Conservation (phyloP, 306 rosid species). For the Canavalia ensiformis region DNA sequence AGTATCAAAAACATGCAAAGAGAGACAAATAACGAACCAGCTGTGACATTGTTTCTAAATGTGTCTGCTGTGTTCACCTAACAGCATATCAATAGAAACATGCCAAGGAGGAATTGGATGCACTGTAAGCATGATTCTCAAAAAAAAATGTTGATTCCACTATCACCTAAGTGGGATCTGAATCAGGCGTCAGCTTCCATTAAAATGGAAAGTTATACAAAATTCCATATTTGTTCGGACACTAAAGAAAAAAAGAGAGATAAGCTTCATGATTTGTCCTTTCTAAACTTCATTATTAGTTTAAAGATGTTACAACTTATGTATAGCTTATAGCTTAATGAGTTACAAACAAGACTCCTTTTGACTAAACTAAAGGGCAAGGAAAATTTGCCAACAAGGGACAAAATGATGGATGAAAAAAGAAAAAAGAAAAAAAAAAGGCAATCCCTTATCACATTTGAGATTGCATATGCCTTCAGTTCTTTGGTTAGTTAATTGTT, state of each 20-base stretch:
- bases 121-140: constrained; percentile 31
- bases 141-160: constrained; percentile 9
- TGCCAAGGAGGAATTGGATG: constrained; percentile 48
- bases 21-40: neutral
- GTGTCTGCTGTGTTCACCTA: neutral
- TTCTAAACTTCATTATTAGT: constrained; percentile 15
- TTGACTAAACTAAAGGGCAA: neutral
- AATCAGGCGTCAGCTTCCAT: constrained; percentile 49
- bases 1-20: neutral
- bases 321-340: neutral
- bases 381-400: neutral
- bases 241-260: neutral
- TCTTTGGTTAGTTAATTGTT: constrained; percentile 7
- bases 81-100: neutral
- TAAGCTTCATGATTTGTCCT: constrained; percentile 21
- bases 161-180: constrained; percentile 49
- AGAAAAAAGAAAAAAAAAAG: neutral
- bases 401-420: constrained; percentile 7
- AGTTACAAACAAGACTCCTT: constrained; percentile 18
- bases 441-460: neutral
- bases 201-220: constrained; percentile 26
- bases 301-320: constrained; percentile 29
- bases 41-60: neutral
- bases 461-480: constrained; percentile 18
- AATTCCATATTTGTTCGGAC: neutral